Percentiles rank a stretch among this genome's conserved stretches.
Conservation (phyloP, 768 basidiomycete species). For the Fibroporia radiculosa region DNA sequence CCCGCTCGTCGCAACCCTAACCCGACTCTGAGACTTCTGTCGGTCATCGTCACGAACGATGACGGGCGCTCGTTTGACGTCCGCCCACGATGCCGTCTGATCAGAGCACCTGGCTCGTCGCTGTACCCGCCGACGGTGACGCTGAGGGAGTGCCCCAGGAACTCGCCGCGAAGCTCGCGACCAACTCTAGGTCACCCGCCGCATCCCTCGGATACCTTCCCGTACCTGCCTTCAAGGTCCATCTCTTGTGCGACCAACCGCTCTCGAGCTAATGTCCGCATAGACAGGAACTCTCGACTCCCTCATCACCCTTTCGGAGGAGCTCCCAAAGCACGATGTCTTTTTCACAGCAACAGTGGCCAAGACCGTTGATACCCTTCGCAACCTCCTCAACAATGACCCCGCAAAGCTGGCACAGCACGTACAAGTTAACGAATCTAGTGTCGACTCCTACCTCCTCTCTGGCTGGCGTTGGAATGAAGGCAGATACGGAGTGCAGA, state of each 20-base stretch:
- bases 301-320: constrained; percentile 84
- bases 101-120: constrained; percentile 89
- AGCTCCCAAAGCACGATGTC: constrained; percentile 84
- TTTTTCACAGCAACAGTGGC: constrained; percentile 84
- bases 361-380: constrained; percentile 90
- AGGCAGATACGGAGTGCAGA: constrained; percentile 80
- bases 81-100: constrained; percentile 78
- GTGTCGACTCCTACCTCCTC: constrained; percentile 74
- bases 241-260: constrained; percentile 6
- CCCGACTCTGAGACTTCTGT: constrained; percentile 6
- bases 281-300: constrained; percentile 92
- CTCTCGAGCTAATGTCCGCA: constrained; percentile 1
- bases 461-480: constrained; percentile 89
- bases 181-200: constrained; percentile 44
- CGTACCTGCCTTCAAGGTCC: constrained; percentile 88
- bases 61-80: not conserved
- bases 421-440: constrained; percentile 70
- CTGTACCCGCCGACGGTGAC: constrained; percentile 83
- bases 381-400: constrained; percentile 86
- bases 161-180: constrained; percentile 50
- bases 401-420: constrained; percentile 68
- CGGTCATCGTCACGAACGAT: not conserved
- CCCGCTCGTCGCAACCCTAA: no score
- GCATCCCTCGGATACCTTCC: constrained; percentile 54
- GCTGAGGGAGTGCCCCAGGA: constrained; percentile 68